phyloP scores from a whole-genome alignment of 2,329 filamentous ascomycete species.

The Chaetothyriales sp. region DNA sequence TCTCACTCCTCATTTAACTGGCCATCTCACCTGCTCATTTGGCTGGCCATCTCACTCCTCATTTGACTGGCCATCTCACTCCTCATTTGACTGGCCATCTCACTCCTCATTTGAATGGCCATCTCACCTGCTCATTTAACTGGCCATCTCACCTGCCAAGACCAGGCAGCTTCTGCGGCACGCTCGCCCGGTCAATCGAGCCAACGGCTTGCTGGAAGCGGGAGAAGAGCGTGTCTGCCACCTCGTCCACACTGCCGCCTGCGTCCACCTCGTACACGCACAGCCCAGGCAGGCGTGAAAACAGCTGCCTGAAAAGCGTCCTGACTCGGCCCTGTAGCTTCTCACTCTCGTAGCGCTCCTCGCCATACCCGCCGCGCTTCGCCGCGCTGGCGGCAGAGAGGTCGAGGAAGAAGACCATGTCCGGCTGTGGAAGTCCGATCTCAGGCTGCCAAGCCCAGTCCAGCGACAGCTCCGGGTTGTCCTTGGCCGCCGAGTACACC shows the following conservation, averaged over 20 bases:
- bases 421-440: slow-evolving; percentile 71
- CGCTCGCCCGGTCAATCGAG: slow-evolving; percentile 17
- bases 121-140: too few species aligned
- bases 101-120: too few species aligned
- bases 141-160: slow-evolving; percentile 10
- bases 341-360: slow-evolving; percentile 74
- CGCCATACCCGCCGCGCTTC: slow-evolving; percentile 71
- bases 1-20: too few species aligned
- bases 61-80: too few species aligned
- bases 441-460: slow-evolving; percentile 77
- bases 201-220: slow-evolving; percentile 2
- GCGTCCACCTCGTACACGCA: slow-evolving; percentile 45
- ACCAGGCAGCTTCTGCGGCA: slow-evolving; percentile 22
- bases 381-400: slow-evolving; percentile 60
- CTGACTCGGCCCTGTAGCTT: slow-evolving; percentile 71
- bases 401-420: slow-evolving; percentile 77
- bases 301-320: slow-evolving; percentile 51
- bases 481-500: slow-evolving; percentile 83
- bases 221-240: slow-evolving; percentile 30
- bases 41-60: too few species aligned
- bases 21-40: too few species aligned
- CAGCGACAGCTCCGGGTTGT: slow-evolving; percentile 54
- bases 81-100: too few species aligned
- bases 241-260: slow-evolving; percentile 37
- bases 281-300: slow-evolving; percentile 30